These are phyloP conservation scores for Thielaviopsis cerberus DNA, from an alignment of 2,329 filamentous ascomycete species.

Conservation along the genomic window DNA sequence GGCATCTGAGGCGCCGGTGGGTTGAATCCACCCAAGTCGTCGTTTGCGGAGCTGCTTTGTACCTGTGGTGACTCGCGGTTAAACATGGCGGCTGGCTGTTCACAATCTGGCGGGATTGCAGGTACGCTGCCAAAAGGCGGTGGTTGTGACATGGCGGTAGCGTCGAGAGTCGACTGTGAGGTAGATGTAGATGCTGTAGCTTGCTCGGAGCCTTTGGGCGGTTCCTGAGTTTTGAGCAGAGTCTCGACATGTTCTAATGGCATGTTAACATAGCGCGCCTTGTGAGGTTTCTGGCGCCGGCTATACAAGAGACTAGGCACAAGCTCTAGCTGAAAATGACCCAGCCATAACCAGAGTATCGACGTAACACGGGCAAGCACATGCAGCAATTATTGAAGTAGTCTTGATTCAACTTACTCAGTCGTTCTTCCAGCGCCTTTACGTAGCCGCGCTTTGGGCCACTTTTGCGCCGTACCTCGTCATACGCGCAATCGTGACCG, in stretches of 20 bases:
- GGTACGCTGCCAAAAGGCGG: background rate
- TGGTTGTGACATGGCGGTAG: background rate
- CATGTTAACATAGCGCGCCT: background rate
- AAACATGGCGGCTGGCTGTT: conserved; percentile 20
- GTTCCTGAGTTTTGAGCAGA: conserved; percentile 63
- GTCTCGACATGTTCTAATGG: conserved; percentile 78
- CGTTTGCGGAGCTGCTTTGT: background rate
- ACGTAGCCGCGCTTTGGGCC: conserved; percentile 89
- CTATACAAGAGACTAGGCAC: too few relatives aligned
- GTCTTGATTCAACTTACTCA: conserved; percentile 59
- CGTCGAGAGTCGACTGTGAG: conserved; percentile 5
- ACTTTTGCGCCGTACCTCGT: conserved; percentile 84
- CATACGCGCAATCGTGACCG: conserved; percentile 73
- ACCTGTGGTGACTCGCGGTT: conserved; percentile 33
- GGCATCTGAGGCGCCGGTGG: background rate
- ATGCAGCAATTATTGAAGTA: too few relatives aligned
- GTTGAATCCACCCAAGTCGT: background rate
- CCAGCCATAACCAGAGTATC: too few relatives aligned
- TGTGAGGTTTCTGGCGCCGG: background rate
- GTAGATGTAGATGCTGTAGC: background rate
- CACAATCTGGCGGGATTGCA: background rate
- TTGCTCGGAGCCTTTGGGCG: conserved; percentile 13
- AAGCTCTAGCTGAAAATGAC: background rate
- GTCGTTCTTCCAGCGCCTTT: conserved; percentile 76
- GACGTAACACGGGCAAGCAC: too few relatives aligned